Base-by-base conservation (phyloP, 345 rosid genomes). In the Luvunga scandens region DNA sequence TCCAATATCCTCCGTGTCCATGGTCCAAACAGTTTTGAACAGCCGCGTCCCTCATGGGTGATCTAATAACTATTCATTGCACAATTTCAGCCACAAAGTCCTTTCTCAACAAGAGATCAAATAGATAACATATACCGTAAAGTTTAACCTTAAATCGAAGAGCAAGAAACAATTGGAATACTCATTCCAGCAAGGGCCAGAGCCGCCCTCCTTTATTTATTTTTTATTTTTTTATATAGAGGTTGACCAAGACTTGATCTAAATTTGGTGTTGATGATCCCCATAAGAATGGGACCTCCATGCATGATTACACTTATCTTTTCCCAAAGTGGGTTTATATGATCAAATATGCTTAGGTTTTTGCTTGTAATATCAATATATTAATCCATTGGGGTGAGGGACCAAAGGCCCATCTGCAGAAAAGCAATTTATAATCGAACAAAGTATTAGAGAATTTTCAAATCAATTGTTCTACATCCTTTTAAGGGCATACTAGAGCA, bases 251-350 rank as follows among this genome's bases (percentile, higher is more conserved):
- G 65, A 72, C 48, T 71, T 6, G 2, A 27, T 55, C 9, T 75
- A 64, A 53, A 53, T 53, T 53, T 53, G 57, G 22, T 16, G 70
- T 59, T 82, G 81, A 62, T 71, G 48, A 81, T 77, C 80, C 55
- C 61, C 8, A 81, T 60, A 45, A 48, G 31, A 71, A 82, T 75
- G 76, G 82, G 74, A 75, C 74, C 63, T 65, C 36, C 19, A 78
- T 45, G 50, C 18, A 45, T 76, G 79, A 86, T 84, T 86, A 69
- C 71, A 60, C 25, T 61, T 65, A 64, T 80, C 76, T 38, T 73
- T 80, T 63, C 50, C 48, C 25, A 74, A 66, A 74, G 68, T 71
- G 62, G 39, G 24, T 9, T 50, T 9, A 53, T 55, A 30, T 39
- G 42, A 8, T 24, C 27, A 53, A 53, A 27, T 61, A 59, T 60